phyloP scores from a whole-genome alignment of 129 eudicot genomes.

The Artemisia tridentata region DNA sequence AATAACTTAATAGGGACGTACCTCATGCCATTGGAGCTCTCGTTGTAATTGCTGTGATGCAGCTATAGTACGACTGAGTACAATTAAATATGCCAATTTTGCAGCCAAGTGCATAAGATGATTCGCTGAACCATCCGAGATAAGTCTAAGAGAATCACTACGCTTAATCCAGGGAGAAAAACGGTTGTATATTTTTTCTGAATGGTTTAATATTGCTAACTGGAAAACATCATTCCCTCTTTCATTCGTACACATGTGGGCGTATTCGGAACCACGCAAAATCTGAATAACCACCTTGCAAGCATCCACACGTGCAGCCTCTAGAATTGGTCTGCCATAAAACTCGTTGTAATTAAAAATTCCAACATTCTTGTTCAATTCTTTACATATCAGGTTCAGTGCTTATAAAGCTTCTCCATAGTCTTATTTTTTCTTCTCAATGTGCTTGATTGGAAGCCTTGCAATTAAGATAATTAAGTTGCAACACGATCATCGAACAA shows the following conservation, averaged over 20 bases:
- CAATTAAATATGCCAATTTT: constrained; percentile 7
- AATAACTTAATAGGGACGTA: too few species aligned
- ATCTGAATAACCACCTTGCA: too few species aligned
- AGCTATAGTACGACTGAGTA: constrained; percentile 22
- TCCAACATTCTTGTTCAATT: not conserved
- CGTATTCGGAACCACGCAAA: not conserved
- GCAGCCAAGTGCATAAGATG: constrained; percentile 27
- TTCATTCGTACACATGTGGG: not conserved
- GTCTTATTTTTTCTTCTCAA: not conserved
- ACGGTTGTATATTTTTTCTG: too few species aligned
- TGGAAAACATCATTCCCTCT: not conserved
- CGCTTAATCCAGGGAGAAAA: too few species aligned
- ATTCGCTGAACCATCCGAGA: constrained; percentile 10
- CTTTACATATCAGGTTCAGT: not conserved
- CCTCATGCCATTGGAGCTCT: constrained; percentile 24
- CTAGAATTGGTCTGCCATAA: not conserved
- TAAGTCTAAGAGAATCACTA: not conserved
- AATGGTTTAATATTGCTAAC: not conserved
- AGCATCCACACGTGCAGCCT: constrained; percentile 4
- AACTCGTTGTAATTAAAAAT: too few species aligned
- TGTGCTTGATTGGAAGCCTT: not conserved
- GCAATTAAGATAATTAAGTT: not conserved
- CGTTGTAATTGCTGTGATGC: constrained; percentile 21
- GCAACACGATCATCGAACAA: not conserved
- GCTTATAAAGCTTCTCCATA: not conserved